Evolutionary conservation across 805 yeast species (phyloP).

Genomic region (Aciculoconidium aculeatum): DNA sequence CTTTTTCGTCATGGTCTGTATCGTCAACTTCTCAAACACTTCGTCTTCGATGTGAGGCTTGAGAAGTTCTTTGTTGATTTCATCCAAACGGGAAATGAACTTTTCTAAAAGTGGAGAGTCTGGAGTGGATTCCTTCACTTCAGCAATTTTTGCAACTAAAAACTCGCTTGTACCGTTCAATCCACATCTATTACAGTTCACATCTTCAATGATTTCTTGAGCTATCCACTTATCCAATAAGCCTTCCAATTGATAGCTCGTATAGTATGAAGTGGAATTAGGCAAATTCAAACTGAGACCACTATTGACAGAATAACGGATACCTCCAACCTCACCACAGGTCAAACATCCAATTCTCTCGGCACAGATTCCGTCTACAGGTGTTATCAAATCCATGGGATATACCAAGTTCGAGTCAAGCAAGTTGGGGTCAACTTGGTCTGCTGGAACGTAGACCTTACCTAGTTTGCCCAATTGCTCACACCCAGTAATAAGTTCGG

Average conservation of each 20-base stretch:
- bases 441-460: conserved; percentile 63
- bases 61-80: conserved; percentile 42
- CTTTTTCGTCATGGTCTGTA: conserved; percentile 67
- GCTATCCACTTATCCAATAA: conserved; percentile 62
- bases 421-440: conserved; percentile 69
- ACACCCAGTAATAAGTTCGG: conserved; percentile 30
- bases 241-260: conserved; percentile 38
- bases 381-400: conserved; percentile 64
- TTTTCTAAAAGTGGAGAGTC: conserved; percentile 24
- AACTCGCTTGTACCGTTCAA: conserved; percentile 54
- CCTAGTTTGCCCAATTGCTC: conserved; percentile 55
- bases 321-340: conserved; percentile 94
- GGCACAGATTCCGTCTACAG: conserved; percentile 85
- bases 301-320: conserved; percentile 71
- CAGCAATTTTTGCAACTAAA: conserved; percentile 33
- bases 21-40: conserved; percentile 64
- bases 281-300: conserved; percentile 72
- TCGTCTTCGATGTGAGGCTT: conserved; percentile 76
- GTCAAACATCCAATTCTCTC: conserved; percentile 85
- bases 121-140: conserved; percentile 31
- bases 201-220: conserved; percentile 87
- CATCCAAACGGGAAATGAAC: conserved; percentile 24
- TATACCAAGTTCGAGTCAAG: conserved; percentile 37
- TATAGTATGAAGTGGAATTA: conserved; percentile 30
- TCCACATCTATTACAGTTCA: conserved; percentile 92